Evolutionary conservation across 768 basidiomycete genomes (phyloP).

Genomic region (Termitomyces sp.): DNA sequence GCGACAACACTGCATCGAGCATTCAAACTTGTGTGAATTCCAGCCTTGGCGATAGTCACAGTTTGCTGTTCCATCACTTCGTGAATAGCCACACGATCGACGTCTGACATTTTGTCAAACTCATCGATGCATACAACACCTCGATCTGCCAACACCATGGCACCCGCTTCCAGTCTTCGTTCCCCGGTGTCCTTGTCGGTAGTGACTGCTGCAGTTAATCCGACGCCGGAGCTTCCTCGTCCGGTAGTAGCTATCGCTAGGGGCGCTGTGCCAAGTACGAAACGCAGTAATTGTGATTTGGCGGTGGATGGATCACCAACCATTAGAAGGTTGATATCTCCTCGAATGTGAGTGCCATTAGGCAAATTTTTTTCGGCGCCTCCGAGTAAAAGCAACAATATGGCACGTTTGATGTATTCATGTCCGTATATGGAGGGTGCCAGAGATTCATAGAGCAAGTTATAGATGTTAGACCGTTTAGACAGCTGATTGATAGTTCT

Average conservation of each 20-base stretch:
- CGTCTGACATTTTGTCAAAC: constrained; percentile 99
- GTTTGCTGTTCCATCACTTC: constrained; percentile 99
- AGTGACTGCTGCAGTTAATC: constrained; percentile 97
- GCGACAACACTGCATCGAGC: constrained; percentile 97
- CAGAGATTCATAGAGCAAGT: constrained; percentile 86
- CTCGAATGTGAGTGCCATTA: constrained; percentile 98
- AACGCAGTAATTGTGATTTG: constrained; percentile 93
- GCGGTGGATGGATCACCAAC: constrained; percentile 99
- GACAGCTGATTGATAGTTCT: constrained; percentile 92
- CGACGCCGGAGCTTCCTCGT: constrained; percentile 96
- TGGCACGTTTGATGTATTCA: constrained; percentile 91
- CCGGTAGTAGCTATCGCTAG: constrained; percentile 98
- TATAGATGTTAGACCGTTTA: constrained; percentile 83
- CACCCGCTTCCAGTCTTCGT: constrained; percentile 93
- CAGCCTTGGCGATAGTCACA: constrained; percentile 98
- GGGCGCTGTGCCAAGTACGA: constrained; percentile 93
- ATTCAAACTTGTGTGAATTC: constrained; percentile 97
- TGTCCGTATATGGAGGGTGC: constrained; percentile 98
- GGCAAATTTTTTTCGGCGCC: constrained; percentile 97
- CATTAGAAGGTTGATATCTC: constrained; percentile 99
- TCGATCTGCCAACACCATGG: constrained; percentile 98
- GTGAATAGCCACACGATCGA: constrained; percentile 98
- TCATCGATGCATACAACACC: constrained; percentile 99
- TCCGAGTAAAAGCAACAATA: constrained; percentile 88
- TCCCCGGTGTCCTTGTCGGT: constrained; percentile 98